Percentiles rank a stretch among this genome's conserved stretches.
These are phyloP conservation scores for Psilocybe azurescens DNA, from an alignment of 768 basidiomycete species.

Conservation along the genomic window DNA sequence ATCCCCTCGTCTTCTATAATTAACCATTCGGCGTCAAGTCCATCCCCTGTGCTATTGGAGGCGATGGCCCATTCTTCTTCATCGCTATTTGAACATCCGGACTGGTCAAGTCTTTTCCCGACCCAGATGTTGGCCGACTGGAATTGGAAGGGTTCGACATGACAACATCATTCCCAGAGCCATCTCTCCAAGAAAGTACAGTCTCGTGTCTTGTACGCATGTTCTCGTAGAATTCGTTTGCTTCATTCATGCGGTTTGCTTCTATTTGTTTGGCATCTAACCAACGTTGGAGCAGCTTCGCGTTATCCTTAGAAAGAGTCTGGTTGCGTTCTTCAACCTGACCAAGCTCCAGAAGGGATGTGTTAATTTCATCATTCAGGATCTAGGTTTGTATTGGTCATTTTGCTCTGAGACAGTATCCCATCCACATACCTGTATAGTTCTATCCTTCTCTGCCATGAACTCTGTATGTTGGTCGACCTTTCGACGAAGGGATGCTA, in stretches of 20 bases:
- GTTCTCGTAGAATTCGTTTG: slow-evolving; percentile 87
- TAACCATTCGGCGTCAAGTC: slow-evolving; percentile 93
- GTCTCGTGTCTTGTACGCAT: slow-evolving; percentile 78
- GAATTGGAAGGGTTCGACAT: slow-evolving; percentile 32
- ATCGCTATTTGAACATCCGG: slow-evolving; percentile 48
- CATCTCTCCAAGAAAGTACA: slow-evolving; percentile 62
- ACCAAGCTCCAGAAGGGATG: slow-evolving; percentile 88
- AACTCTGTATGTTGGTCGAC: slow-evolving; percentile 85
- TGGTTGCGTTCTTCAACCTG: slow-evolving; percentile 89
- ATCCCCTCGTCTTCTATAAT: slow-evolving; percentile 60
- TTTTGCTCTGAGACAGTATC: slow-evolving; percentile 18
- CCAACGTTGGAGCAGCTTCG: slow-evolving; percentile 95
- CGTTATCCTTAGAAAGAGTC: slow-evolving; percentile 91
- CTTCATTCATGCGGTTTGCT: slow-evolving; percentile 95
- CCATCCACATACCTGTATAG: slow-evolving; percentile 71
- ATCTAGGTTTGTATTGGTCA: slow-evolving; percentile 54
- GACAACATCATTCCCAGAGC: slow-evolving; percentile 31
- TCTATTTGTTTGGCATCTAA: slow-evolving; percentile 93
- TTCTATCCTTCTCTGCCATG: slow-evolving; percentile 87
- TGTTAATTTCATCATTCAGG: slow-evolving; percentile 93
- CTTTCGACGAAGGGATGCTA: slow-evolving; percentile 69
- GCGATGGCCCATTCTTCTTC: slow-evolving; percentile 77
- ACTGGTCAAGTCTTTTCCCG: slow-evolving; percentile 75
- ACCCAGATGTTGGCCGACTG: slow-evolving; percentile 42
- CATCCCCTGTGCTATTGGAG: slow-evolving; percentile 70